A percentile compares a stretch with the other conserved stretches of the same genome.
phyloP scores from a whole-genome alignment of 345 rosid genomes.

The Ceriops tagal region DNA sequence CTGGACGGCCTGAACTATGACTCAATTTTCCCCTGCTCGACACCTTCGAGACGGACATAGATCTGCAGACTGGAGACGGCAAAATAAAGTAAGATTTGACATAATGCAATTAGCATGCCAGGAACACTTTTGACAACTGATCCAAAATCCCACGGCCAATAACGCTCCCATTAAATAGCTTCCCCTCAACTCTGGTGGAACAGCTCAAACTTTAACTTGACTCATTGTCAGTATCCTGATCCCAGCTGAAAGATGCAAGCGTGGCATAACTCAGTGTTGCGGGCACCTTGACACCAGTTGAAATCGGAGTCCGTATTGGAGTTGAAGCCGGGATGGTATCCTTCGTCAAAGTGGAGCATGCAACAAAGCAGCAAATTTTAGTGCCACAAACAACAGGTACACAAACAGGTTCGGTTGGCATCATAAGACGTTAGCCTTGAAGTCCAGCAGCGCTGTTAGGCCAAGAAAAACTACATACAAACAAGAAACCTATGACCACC shows the following conservation, averaged over 20 bases:
- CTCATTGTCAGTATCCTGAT: constrained; percentile 91
- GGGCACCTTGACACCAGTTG: constrained; percentile 42
- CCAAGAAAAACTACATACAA: no score
- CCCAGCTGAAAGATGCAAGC: constrained; percentile 89
- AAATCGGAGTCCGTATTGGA: constrained; percentile 39
- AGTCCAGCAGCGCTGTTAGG: no score
- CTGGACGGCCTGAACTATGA: constrained; percentile 64
- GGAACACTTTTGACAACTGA: neutral
- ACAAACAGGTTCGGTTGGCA: no score
- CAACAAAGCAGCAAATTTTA: neutral
- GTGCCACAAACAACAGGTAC: neutral
- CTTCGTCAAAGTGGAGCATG: constrained; percentile 29
- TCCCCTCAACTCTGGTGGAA: neutral
- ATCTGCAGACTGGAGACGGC: constrained; percentile 33
- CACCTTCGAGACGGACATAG: constrained; percentile 73
- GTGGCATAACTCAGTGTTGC: constrained; percentile 43
- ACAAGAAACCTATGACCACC: no score
- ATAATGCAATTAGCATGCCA: neutral
- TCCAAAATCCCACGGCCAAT: neutral
- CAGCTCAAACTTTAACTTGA: constrained; percentile 51
- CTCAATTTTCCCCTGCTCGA: constrained; percentile 58
- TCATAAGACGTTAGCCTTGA: no score
- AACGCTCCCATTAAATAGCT: neutral
- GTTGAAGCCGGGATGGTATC: constrained; percentile 27
- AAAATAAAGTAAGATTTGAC: neutral